A percentile compares a stretch with the other conserved stretches of the same genome.
phyloP scores from a whole-genome alignment of 2,329 filamentous ascomycete genomes.

The Aspergillus aculeatinus region DNA sequence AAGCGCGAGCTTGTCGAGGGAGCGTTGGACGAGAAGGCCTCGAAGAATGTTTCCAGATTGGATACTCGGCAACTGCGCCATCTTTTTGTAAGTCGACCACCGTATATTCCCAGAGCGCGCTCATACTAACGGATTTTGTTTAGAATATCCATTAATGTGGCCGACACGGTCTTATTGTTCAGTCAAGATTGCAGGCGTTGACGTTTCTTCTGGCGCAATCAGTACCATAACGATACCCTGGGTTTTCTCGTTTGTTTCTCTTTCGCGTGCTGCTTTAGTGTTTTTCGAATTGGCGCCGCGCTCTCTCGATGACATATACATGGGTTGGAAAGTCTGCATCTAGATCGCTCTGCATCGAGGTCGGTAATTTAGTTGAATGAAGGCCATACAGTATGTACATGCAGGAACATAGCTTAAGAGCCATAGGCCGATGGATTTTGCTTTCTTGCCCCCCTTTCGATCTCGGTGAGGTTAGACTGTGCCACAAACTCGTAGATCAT shows the following conservation, averaged over 20 bases:
- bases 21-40: slow-evolving; percentile 74
- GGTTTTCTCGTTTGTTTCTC: background rate
- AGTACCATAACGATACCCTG: background rate
- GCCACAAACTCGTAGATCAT: too few relatives aligned
- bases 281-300: background rate
- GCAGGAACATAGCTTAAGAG: background rate
- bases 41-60: slow-evolving; percentile 65
- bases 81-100: slow-evolving; percentile 57
- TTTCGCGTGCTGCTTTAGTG: background rate
- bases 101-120: background rate
- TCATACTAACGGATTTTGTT: background rate
- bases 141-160: slow-evolving; percentile 1
- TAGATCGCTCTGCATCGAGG: background rate
- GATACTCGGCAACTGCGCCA: slow-evolving; percentile 66
- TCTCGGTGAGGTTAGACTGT: too few relatives aligned
- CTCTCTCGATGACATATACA: background rate
- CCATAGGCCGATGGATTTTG: background rate
- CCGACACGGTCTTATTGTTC: background rate
- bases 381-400: background rate
- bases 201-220: background rate
- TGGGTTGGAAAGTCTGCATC: background rate
- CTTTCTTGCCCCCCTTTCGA: background rate
- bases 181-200: background rate
- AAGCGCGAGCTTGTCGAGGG: slow-evolving; percentile 76
- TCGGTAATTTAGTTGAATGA: background rate